These are phyloP conservation scores for Aspergillus vadensis DNA, from an alignment of 2,329 filamentous ascomycete genomes.

Conservation along the genomic window DNA sequence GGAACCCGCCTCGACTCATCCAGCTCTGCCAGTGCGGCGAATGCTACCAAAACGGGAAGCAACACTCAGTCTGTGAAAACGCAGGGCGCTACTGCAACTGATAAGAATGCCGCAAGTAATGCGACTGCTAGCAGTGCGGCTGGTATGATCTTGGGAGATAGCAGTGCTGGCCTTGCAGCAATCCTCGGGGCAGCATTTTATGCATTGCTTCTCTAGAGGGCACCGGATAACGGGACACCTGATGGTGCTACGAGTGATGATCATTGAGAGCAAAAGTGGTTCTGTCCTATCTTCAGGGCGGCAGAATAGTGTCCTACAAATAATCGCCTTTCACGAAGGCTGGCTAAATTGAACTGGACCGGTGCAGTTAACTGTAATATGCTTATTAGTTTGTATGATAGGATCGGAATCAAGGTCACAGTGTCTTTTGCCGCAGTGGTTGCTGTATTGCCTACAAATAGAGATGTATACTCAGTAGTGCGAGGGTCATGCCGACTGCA, in stretches of 20 bases:
- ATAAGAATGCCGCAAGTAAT: slow-evolving; percentile 1
- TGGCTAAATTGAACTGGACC: background rate
- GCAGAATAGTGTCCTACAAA: background rate
- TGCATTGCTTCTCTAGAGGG: slow-evolving; percentile 30
- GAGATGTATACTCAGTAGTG: background rate
- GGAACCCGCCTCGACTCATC: slow-evolving; percentile 3
- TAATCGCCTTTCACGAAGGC: background rate
- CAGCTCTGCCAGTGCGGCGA: background rate
- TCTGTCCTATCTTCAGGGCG: background rate
- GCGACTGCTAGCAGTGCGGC: slow-evolving; percentile 25
- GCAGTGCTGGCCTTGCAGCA: slow-evolving; percentile 32
- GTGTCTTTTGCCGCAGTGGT: background rate
- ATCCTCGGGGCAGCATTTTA: slow-evolving; percentile 33
- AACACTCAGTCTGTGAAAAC: background rate
- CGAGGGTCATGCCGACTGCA: background rate
- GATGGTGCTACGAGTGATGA: background rate
- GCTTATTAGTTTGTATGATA: background rate
- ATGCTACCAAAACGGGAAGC: background rate
- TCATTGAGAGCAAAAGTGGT: background rate
- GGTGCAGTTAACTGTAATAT: background rate
- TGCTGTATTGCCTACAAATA: background rate
- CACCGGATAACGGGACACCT: background rate
- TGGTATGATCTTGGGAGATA: slow-evolving; percentile 26
- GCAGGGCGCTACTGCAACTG: background rate
- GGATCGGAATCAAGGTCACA: background rate